A percentile compares a stretch with the other conserved stretches of the same genome.
Conservation (phyloP, 345 rosid genomes). For the Populus nigra region DNA sequence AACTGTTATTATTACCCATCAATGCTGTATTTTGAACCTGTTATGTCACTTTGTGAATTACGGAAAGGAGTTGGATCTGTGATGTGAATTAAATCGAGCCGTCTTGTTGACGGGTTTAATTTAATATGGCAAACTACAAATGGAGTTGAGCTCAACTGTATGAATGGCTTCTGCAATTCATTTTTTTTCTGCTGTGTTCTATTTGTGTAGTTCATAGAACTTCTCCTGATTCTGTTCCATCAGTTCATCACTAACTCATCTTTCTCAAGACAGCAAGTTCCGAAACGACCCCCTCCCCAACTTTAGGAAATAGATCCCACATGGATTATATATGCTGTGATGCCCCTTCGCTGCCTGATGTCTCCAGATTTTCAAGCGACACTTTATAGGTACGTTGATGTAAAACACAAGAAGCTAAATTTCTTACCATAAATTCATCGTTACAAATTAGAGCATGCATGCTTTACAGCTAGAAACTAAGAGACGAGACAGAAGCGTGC, state of each 20-base stretch:
- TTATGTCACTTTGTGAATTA: neutral
- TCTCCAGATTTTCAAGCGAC: neutral
- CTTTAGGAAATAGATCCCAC: neutral
- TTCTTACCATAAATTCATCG: neutral
- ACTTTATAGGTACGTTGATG: neutral
- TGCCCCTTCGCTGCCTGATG: neutral
- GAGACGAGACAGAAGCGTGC: neutral
- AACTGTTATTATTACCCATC: neutral
- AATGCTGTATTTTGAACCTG: neutral
- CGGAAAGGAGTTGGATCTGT: neutral
- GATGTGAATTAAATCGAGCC: neutral
- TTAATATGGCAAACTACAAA: neutral
- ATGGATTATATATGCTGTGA: neutral
- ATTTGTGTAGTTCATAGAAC: neutral
- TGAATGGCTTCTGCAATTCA: neutral
- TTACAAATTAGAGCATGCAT: neutral
- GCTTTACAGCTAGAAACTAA: neutral
- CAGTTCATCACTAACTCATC: neutral
- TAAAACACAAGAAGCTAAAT: neutral
- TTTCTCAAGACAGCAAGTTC: neutral
- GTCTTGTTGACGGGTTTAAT: neutral
- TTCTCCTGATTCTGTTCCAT: neutral
- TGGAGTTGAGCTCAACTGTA: neutral
- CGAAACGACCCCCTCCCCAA: neutral
- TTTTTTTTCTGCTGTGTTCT: neutral